Evolutionary conservation across 441 rosid genomes (phyloP), one percentile per base, ranked within the genome.

Genomic region (Adansonia grandidieri): DNA sequence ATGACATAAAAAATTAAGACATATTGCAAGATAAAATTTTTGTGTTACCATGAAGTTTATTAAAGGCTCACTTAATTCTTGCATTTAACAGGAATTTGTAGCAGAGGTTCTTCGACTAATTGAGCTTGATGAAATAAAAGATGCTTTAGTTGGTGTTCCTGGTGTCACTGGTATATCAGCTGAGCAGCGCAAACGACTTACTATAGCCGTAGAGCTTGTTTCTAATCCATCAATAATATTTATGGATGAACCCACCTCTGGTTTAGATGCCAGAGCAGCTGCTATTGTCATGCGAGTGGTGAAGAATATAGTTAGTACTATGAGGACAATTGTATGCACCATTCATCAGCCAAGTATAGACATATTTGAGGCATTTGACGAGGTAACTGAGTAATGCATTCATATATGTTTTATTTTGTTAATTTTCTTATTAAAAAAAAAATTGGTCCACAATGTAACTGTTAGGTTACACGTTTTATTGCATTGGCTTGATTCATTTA

Each of bases 361-460:
- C 69, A 81, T 84, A 69, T 84, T 84, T 37, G 86, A 84, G 77
- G 66, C 86, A 45, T 84, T 84, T 61, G 84, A 81, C 71, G 86
- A 84, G 86, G 86, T 83, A 78, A 40, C 32, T 10, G 11, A 17
- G 19, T 51, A 2, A 9, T 9, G 11, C 17, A 22, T 10, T 60
- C 40, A 47, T 62, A 74, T 7, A 71, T 42, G 10, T 32, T 63
- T 24, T 15, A 5, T 17, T 24, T 70, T 48, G 42, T 62, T 28
- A 6, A 48, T 56, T 9, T 70, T 51, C 14, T 15, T 11, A 20
- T 72, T 32, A 51, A 0, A 32, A 56, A 56, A 37, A 37, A 37
- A 37, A 37, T 37, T 5, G 42, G 6, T 37, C 4, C 1, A 6
- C 2, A 13, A 24, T 3, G 2, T 32, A 42, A 63, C 13, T 63